phyloP scores from a whole-genome alignment of 345 rosid species.

The Microthlaspi erraticum region DNA sequence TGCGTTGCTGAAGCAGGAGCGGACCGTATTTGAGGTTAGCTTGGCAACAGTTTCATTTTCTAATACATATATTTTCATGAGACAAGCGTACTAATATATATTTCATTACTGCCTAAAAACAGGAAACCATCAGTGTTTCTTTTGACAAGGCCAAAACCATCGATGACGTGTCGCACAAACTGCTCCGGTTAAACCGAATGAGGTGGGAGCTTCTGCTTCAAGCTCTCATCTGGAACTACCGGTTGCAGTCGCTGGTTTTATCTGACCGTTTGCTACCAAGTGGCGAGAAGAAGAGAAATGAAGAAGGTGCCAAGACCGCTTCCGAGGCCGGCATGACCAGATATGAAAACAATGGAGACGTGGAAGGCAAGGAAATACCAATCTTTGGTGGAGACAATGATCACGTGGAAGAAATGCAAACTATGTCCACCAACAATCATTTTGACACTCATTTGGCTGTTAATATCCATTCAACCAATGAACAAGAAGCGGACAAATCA shows the following conservation, averaged over 20 bases:
- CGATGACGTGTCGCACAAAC: slow-evolving; percentile 50
- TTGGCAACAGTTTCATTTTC: slow-evolving; percentile 14
- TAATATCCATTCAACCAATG: slow-evolving; percentile 29
- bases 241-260: slow-evolving; percentile 65
- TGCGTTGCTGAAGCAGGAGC: slow-evolving; percentile 72
- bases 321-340: slow-evolving; percentile 39
- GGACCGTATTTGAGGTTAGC: slow-evolving; percentile 68
- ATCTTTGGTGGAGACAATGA: slow-evolving; percentile 49
- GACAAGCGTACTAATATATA: slow-evolving; percentile 23
- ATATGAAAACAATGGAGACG: slow-evolving; percentile 33
- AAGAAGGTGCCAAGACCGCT: slow-evolving; percentile 38
- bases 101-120: slow-evolving; percentile 31
- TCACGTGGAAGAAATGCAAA: slow-evolving; percentile 27
- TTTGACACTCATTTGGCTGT: slow-evolving; percentile 41
- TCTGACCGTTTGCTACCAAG: slow-evolving; percentile 51
- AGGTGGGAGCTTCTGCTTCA: slow-evolving; percentile 84
- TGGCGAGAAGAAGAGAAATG: slow-evolving; percentile 47
- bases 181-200: slow-evolving; percentile 66
- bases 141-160: slow-evolving; percentile 52
- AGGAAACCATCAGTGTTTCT: slow-evolving; percentile 54
- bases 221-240: slow-evolving; percentile 77
- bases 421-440: slow-evolving; percentile 23
- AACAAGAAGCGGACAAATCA: slow-evolving; percentile 45
- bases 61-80: slow-evolving; percentile 16
- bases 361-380: slow-evolving; percentile 50